phyloP scores from a whole-genome alignment of 2,329 filamentous ascomycete genomes.

The Aureobasidium pullulans region DNA sequence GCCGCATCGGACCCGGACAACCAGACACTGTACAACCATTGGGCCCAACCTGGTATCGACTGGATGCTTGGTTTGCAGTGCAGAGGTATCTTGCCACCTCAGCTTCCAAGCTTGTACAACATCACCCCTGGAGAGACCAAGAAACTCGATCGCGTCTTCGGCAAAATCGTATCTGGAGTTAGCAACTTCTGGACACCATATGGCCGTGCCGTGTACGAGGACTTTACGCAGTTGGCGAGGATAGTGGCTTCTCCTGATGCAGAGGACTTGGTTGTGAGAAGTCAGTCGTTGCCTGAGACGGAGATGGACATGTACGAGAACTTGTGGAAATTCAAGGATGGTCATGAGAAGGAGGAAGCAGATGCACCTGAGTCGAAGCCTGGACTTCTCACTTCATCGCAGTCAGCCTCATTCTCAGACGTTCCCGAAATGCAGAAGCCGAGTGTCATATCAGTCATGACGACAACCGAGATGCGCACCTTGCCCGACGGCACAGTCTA shows the following conservation, averaged over 20 bases:
- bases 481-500: constrained; percentile 51
- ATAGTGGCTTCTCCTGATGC: constrained; percentile 17
- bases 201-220: constrained; percentile 10
- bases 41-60: constrained; percentile 24
- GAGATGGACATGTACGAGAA: constrained; percentile 50
- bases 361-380: constrained; percentile 13
- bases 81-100: constrained; percentile 27
- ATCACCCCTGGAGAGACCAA: constrained; percentile 9
- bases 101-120: constrained; percentile 20
- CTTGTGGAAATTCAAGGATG: constrained; percentile 27
- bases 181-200: constrained; percentile 12
- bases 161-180: constrained; percentile 12
- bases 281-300: constrained; percentile 22
- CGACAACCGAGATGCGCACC: constrained; percentile 48
- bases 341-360: background rate
- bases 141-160: constrained; percentile 14
- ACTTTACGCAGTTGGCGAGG: constrained; percentile 17
- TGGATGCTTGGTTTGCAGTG: constrained; percentile 31
- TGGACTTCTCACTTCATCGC: background rate
- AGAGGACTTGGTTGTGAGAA: constrained; percentile 12
- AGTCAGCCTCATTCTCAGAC: background rate
- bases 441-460: constrained; percentile 47
- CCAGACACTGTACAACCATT: constrained; percentile 14
- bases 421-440: background rate
- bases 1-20: constrained; percentile 6